These are phyloP conservation scores for Pseudozyma sp. DNA, from an alignment of 1,284 basidiomycete species.

Conservation along the genomic window DNA sequence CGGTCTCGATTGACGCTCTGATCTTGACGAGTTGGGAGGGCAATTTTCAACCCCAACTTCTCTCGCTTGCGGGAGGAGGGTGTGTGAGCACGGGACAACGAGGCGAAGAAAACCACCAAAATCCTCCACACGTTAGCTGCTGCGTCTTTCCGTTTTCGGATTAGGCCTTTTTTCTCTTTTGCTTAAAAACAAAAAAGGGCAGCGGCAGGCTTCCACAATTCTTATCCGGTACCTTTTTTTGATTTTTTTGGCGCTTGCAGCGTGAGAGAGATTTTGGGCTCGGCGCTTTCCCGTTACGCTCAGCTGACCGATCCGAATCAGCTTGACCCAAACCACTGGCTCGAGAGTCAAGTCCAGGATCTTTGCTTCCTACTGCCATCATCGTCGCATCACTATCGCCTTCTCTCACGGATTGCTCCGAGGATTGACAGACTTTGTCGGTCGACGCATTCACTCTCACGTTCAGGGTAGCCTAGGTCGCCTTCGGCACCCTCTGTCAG, in stretches of 20 bases:
- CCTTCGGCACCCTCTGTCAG: too few species aligned
- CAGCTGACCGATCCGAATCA: too few species aligned
- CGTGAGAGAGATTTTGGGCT: slow-evolving; percentile 4
- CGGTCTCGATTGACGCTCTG: too few species aligned
- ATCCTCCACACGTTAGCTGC: slow-evolving; percentile 11
- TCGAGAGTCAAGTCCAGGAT: not conserved
- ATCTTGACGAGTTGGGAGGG: too few species aligned
- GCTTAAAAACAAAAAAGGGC: not conserved
- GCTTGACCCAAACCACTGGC: too few species aligned
- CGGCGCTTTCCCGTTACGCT: too few species aligned
- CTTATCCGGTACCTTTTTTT: not conserved
- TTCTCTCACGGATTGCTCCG: too few species aligned
- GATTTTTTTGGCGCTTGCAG: slow-evolving; percentile 9
- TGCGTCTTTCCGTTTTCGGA: slow-evolving; percentile 5
- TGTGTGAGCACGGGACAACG: not conserved
- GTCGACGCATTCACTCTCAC: too few species aligned
- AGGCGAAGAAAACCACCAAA: slow-evolving; percentile 1
- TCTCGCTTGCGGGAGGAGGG: not conserved
- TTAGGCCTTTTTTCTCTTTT: not conserved
- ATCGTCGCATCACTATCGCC: too few species aligned
- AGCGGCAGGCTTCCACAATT: slow-evolving; percentile 15
- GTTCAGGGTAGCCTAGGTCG: too few species aligned
- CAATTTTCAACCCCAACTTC: not conserved
- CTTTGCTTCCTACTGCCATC: not conserved
- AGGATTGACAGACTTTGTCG: too few species aligned